Conservation (phyloP, 2,329 filamentous ascomycete species). For the Xylaria sp. region DNA sequence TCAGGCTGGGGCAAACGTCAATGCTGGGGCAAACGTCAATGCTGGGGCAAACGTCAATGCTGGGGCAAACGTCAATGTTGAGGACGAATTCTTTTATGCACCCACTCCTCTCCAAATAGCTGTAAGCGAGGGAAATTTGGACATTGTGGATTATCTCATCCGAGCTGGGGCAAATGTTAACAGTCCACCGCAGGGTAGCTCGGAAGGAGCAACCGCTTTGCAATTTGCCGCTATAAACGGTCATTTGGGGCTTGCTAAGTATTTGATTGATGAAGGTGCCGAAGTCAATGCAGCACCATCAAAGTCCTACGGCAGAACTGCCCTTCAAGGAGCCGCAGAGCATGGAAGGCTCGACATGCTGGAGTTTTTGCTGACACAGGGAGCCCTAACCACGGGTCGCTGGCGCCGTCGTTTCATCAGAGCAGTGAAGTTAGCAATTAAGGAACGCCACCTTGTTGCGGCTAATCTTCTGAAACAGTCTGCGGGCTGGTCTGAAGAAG, state of each 20-base stretch:
- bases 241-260: slow-evolving; percentile 5
- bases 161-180: neutral
- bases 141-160: neutral
- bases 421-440: slow-evolving; percentile 4
- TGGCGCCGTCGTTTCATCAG: slow-evolving; percentile 1
- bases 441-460: neutral
- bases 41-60: too few relatives aligned
- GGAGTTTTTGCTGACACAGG: neutral
- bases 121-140: too few relatives aligned
- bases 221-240: slow-evolving; percentile 8
- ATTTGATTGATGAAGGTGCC: neutral
- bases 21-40: too few relatives aligned
- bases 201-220: slow-evolving; percentile 7
- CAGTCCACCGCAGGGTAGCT: neutral
- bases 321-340: slow-evolving; percentile 8
- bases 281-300: slow-evolving; percentile 6
- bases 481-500: slow-evolving; percentile 9
- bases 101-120: too few relatives aligned
- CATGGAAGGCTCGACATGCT: slow-evolving; percentile 15
- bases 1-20: too few relatives aligned
- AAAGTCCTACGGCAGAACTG: neutral
- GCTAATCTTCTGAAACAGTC: slow-evolving; percentile 3
- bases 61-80: too few relatives aligned
- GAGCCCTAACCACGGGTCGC: neutral
- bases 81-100: too few relatives aligned